Evolutionary conservation across 192 early-diverging fungal genomes (phyloP), one percentile per base, ranked within the genome.

Genomic region (Entrophospora sp.): DNA sequence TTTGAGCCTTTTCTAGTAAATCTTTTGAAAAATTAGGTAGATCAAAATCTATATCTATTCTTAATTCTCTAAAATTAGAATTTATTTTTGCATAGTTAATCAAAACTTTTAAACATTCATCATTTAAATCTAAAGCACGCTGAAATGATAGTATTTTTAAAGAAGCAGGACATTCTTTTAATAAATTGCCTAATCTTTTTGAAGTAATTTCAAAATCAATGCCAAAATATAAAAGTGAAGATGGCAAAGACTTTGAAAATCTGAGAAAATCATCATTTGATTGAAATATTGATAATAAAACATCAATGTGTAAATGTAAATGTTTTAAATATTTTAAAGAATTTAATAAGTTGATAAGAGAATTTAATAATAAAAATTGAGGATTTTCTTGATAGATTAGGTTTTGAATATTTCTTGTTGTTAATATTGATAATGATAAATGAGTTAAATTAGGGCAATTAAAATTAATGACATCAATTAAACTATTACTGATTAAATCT

Each of bases 371-470:
- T n/a, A n/a, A n/a, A n/a, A n/a, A n/a, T n/a, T n/a, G n/a, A 35
- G 55, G 55, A 22, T 36, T 57, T 57, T 57, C 55, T 4, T 14
- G 2, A 12, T n/a, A n/a, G n/a, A n/a, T n/a, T n/a, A n/a, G n/a
- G n/a, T n/a, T n/a, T n/a, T n/a, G n/a, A n/a, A n/a, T n/a, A n/a
- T n/a, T n/a, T n/a, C n/a, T n/a, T n/a, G 55, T 57, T 7, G 32
- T 22, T 35, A 57, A 57, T n/a, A n/a, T n/a, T 10, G 55, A 24
- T 57, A 57, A 57, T 1, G 55, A 57, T 36, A 57, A 57, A 57
- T 57, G 55, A 2, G 55, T 57, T 22, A 57, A 8, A 36, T 57
- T 35, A 20, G 31, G 30, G 36, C 55, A 57, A 37, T 24, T 34
- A 22, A 20, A 0, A 13, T 34, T 12, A 57, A 57, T 57, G 1